Base-by-base conservation (phyloP, 768 basidiomycete genomes). In the Steccherinum ochraceum region DNA sequence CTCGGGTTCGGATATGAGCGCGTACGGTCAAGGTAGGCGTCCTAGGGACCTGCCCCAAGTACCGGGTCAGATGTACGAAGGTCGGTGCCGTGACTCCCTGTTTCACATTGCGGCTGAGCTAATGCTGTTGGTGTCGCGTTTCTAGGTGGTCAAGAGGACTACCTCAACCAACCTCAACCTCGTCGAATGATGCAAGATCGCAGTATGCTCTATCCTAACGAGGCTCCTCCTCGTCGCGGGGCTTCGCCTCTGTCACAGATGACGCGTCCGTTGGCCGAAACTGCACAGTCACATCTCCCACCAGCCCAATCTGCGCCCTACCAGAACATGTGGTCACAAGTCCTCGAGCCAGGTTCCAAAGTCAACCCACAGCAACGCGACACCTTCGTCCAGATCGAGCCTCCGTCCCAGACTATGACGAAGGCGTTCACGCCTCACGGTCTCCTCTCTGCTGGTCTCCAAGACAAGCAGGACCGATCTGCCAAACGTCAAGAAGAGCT, bases 381-480 rank as follows among this genome's bases (percentile, higher is more conserved):
- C 46, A 83, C 82, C 5, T 86, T 86, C 61, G 82, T 94, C 24
- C 88, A 89, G 59, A 73, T 92, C 23, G 89, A 91, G 46, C 74
- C 78, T 7, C 65, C 82, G 3, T 75, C 82, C 1, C 80, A 85
- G 49, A 79, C 78, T 18, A 84, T 93, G 76, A 94, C 90, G 10
- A 95, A 94, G 63, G 93, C 93, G 1, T 96, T 97, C 63, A 87
- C 90, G 0, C 93, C 94, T 3, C 93, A 95, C 54, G 96, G 96
- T 5, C 71, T 99, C 13, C 81, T 99, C 39, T 93, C 93, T 52
- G 92, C 93, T 49, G 96, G 96, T 30, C 75, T 98, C 57, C 91
- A 95, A 62, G 94, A 97, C 65, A 92, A 92, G 65, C 86, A 94
- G 65, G 93, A 96, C 63, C 82, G 95, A 27, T 96, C 93, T 24